Evolutionary conservation across 352 stramenopile species (phyloP).

Genomic region (Globisporangium irregulare): DNA sequence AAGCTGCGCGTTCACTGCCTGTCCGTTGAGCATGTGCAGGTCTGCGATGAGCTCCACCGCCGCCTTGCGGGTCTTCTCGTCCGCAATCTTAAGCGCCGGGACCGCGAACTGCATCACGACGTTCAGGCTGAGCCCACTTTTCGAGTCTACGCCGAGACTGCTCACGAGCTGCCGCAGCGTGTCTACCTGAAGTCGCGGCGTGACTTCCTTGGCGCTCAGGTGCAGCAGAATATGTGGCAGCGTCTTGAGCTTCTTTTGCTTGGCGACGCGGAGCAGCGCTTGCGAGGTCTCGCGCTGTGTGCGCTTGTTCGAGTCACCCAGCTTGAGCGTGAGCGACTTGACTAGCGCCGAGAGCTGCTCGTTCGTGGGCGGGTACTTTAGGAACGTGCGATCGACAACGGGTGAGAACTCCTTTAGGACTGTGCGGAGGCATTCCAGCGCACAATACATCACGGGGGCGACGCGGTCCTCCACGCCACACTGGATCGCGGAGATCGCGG

Average conservation of each 20-base stretch:
- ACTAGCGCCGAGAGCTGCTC: conserved; percentile 54
- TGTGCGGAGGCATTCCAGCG: conserved; percentile 63
- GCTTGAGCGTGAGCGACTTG: conserved; percentile 51
- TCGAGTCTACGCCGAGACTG: conserved; percentile 40
- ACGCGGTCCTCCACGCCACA: conserved; percentile 76
- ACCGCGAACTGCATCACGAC: conserved; percentile 68
- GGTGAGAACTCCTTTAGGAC: conserved; percentile 67
- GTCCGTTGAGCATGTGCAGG: conserved; percentile 36
- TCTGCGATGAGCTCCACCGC: conserved; percentile 69
- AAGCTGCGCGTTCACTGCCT: conserved; percentile 40
- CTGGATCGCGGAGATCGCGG: conserved; percentile 59
- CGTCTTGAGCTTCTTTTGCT: conserved; percentile 55
- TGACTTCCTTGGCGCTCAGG: conserved; percentile 56
- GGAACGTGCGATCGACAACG: conserved; percentile 41
- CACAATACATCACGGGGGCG: conserved; percentile 79
- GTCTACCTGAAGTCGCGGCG: conserved; percentile 51
- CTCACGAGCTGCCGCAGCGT: conserved; percentile 53
- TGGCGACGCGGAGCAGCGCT: conserved; percentile 56
- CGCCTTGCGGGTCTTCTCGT: conserved; percentile 75
- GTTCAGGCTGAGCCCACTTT: conserved; percentile 44
- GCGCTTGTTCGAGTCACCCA: conserved; percentile 80
- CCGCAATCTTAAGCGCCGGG: conserved; percentile 66
- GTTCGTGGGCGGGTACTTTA: conserved; percentile 43
- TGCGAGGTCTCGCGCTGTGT: conserved; percentile 70
- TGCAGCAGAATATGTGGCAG: conserved; percentile 61